Evolutionary conservation across 148 eudicot genomes (phyloP).

Genomic region (Rhododendron mucronatum): DNA sequence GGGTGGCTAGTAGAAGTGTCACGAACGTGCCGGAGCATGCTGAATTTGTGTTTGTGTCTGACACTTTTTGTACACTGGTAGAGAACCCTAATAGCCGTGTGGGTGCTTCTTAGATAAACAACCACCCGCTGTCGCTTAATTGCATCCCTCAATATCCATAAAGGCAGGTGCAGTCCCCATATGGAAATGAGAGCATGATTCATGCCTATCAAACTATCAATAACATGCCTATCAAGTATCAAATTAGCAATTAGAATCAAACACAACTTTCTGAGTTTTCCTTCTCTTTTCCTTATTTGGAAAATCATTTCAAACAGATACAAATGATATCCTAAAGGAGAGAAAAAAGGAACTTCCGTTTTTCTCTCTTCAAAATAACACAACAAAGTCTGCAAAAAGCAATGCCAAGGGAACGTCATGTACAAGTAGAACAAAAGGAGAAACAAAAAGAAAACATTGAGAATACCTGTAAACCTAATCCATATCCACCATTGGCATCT

Average conservation of each 20-base stretch:
- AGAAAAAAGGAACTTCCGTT: not conserved
- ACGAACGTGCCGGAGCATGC: not conserved
- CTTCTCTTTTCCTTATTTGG: not conserved
- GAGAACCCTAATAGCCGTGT: not conserved
- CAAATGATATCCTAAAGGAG: not conserved
- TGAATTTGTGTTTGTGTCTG: not conserved
- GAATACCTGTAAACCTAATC: conserved; percentile 87
- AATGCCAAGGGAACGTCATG: not conserved
- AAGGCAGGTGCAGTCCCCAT: not conserved
- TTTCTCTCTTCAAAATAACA: not conserved
- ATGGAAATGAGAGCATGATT: not conserved
- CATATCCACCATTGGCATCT: conserved; percentile 82
- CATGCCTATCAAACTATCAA: not conserved
- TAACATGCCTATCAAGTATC: not conserved
- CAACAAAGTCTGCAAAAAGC: not conserved
- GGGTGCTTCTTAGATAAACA: not conserved
- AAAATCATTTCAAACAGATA: not conserved
- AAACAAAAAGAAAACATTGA: not conserved
- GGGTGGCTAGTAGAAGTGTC: not conserved
- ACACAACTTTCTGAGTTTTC: not conserved
- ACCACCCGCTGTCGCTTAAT: not conserved
- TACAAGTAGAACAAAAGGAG: not conserved
- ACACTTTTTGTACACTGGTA: not conserved
- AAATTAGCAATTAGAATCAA: not conserved
- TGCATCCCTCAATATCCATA: not conserved